phyloP scores from a whole-genome alignment of 805 yeast species.

The Metschnikowia matae region DNA sequence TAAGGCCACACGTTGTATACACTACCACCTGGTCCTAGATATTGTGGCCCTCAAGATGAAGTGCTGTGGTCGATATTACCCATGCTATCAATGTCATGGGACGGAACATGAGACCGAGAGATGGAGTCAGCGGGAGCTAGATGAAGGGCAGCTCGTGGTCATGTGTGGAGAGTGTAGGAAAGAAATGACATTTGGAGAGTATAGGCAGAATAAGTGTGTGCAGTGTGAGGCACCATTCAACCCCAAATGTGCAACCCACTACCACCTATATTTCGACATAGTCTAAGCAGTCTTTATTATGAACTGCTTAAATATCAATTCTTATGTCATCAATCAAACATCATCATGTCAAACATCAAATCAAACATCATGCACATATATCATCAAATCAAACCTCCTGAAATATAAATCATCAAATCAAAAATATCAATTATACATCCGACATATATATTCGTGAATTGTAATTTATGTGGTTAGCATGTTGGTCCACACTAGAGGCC shows the following conservation, averaged over 20 bases:
- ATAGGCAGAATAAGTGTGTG: constrained; percentile 20
- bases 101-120: constrained; percentile 15
- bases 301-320: too few relatives aligned
- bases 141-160: constrained; percentile 19
- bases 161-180: constrained; percentile 36
- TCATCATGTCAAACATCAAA: too few relatives aligned
- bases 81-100: constrained; percentile 39
- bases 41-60: constrained; percentile 37
- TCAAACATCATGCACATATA: too few relatives aligned
- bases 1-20: constrained; percentile 33
- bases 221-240: constrained; percentile 30
- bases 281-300: too few relatives aligned
- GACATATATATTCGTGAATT: too few relatives aligned
- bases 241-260: constrained; percentile 37
- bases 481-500: background rate
- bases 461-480: too few relatives aligned
- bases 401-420: too few relatives aligned
- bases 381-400: too few relatives aligned
- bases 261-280: constrained; percentile 32
- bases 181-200: constrained; percentile 28
- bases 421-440: too few relatives aligned
- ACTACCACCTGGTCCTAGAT: constrained; percentile 33
- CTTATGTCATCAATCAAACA: too few relatives aligned
- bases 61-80: constrained; percentile 36
- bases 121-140: constrained; percentile 14